Evolutionary conservation across 257 asterid genomes (phyloP).

Genomic region (Plantago elongata): DNA sequence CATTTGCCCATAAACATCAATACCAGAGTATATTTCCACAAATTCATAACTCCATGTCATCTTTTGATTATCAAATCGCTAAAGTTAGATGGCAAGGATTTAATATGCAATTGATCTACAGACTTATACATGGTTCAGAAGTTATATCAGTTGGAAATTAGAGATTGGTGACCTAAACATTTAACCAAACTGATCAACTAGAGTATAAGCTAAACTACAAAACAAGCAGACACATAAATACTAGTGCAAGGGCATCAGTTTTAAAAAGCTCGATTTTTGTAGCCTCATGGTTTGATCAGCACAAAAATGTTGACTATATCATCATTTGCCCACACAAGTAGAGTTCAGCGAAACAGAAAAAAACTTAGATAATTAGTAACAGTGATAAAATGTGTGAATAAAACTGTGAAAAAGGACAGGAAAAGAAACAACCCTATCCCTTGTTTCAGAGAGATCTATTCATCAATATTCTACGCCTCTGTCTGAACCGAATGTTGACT

Average conservation of each 20-base stretch:
- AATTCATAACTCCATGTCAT: too few species aligned
- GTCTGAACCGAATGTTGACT: slow-evolving; percentile 37
- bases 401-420: slow-evolving; percentile 8
- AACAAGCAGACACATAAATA: too few species aligned
- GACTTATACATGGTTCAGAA: too few species aligned
- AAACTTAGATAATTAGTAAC: not conserved
- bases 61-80: too few species aligned
- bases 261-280: slow-evolving; percentile 73
- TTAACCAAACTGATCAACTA: too few species aligned
- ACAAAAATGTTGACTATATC: slow-evolving; percentile 25
- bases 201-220: too few species aligned
- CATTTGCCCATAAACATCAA: not conserved
- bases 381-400: slow-evolving; percentile 19
- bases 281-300: slow-evolving; percentile 48
- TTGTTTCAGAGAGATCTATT: slow-evolving; percentile 7
- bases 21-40: too few species aligned
- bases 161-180: too few species aligned
- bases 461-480: slow-evolving; percentile 23
- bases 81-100: too few species aligned
- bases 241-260: slow-evolving; percentile 42
- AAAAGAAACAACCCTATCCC: not conserved
- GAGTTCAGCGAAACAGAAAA: not conserved
- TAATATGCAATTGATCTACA: too few species aligned
- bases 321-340: slow-evolving; percentile 39
- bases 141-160: too few species aligned